phyloP scores from a whole-genome alignment of 2,329 filamentous ascomycete genomes.

The Beauveria bassiana region DNA sequence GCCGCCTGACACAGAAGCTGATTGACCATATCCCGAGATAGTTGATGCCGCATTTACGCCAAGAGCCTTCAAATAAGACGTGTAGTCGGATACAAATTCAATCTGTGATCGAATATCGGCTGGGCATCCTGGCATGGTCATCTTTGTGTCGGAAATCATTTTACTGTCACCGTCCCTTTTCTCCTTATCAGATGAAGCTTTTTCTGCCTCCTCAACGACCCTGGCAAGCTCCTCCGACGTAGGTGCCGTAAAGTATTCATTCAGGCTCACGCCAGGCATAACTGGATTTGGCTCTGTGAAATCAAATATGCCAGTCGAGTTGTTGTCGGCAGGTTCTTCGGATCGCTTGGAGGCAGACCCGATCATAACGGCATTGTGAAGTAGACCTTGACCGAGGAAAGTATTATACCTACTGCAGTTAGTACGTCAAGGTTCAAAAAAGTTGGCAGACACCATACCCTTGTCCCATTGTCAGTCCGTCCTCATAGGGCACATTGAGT shows the following conservation, averaged over 20 bases:
- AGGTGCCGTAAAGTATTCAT: not conserved
- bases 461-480: not conserved
- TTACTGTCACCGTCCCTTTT: not conserved
- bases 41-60: not conserved
- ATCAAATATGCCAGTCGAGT: not conserved
- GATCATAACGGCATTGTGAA: not conserved
- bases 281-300: not conserved
- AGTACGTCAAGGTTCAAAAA: not conserved
- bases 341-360: not conserved
- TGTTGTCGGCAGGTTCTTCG: not conserved
- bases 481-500: not conserved
- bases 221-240: not conserved
- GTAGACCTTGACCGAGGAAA: not conserved
- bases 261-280: not conserved
- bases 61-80: not conserved
- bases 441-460: not conserved
- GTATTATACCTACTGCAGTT: not conserved
- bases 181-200: not conserved
- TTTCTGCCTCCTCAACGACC: not conserved
- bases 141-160: not conserved
- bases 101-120: not conserved
- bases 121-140: not conserved
- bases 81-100: not conserved
- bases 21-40: not conserved
- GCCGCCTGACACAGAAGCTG: not conserved